Conservation (phyloP, 169 alveolate genomes). For the Sarcocystis neurona region DNA sequence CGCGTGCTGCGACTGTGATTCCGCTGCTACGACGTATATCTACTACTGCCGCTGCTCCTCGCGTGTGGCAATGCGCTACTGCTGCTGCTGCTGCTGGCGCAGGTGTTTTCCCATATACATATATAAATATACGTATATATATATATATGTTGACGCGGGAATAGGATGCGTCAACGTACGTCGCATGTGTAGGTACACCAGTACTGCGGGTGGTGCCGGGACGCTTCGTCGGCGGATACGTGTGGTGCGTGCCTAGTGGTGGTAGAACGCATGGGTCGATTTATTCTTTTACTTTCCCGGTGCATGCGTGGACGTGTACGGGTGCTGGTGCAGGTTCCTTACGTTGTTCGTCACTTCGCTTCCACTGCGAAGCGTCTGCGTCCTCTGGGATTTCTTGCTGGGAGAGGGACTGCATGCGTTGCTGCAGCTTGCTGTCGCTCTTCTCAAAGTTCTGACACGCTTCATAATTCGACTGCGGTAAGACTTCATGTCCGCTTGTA, state of each 20-base stretch:
- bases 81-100: no score
- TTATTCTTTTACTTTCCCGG: not conserved
- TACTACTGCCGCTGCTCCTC: no score
- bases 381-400: slow-evolving; percentile 47
- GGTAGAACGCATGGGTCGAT: not conserved
- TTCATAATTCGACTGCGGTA: slow-evolving; percentile 29
- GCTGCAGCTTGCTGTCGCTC: slow-evolving; percentile 42
- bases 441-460: slow-evolving; percentile 37
- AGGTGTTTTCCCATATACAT: not conserved
- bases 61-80: no score
- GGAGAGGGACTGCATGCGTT: slow-evolving; percentile 31
- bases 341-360: slow-evolving; percentile 47
- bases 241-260: not conserved
- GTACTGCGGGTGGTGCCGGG: not conserved
- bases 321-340: slow-evolving; percentile 44
- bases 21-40: no score
- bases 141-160: no score
- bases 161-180: not conserved
- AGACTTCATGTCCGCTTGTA: no score
- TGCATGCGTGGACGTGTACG: not conserved
- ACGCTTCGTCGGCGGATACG: not conserved
- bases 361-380: slow-evolving; percentile 44
- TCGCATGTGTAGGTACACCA: not conserved
- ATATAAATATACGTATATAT: not conserved
- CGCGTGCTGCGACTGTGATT: no score